Conservation (phyloP, 768 basidiomycete genomes). For the Rhizopogon sp. region DNA sequence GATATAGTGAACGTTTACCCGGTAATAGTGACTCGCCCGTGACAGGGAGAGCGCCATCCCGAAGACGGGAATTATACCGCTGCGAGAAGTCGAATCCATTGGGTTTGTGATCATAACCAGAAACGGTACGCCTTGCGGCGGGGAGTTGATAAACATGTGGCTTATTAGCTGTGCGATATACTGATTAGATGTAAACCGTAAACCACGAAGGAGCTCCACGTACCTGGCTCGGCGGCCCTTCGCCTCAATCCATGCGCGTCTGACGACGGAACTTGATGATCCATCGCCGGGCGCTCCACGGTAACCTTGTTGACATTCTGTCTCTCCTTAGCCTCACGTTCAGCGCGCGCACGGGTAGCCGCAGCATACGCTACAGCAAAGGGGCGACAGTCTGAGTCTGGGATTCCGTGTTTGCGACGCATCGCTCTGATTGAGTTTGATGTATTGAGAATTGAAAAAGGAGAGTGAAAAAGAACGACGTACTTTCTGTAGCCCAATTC, state of each 20-base stretch:
- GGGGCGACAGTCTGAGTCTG: constrained; percentile 75
- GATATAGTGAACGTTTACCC: constrained; percentile 16
- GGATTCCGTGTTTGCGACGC: constrained; percentile 77
- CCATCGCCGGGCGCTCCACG: constrained; percentile 18
- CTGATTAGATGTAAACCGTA: constrained; percentile 20
- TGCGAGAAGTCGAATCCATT: constrained; percentile 25
- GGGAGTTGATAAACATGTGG: constrained; percentile 14
- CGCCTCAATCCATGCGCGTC: constrained; percentile 36
- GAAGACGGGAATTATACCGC: constrained; percentile 31
- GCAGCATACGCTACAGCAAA: constrained; percentile 88
- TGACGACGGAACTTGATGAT: constrained; percentile 25
- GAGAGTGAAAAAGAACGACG: constrained; percentile 17
- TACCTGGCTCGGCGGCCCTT: constrained; percentile 44
- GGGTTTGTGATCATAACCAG: constrained; percentile 13
- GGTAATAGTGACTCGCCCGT: constrained; percentile 5
- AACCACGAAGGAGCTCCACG: constrained; percentile 19
- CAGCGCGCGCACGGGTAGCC: constrained; percentile 50
- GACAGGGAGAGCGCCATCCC: constrained; percentile 5
- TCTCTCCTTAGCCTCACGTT: constrained; percentile 41
- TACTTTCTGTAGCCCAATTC: constrained; percentile 66
- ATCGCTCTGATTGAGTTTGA: constrained; percentile 42
- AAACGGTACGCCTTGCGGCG: constrained; percentile 6
- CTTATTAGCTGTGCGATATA: constrained; percentile 23
- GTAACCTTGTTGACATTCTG: constrained; percentile 26
- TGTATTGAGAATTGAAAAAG: constrained; percentile 3